phyloP scores from a whole-genome alignment of 306 rosid genomes.

The Dalbergia cochinchinensis region DNA sequence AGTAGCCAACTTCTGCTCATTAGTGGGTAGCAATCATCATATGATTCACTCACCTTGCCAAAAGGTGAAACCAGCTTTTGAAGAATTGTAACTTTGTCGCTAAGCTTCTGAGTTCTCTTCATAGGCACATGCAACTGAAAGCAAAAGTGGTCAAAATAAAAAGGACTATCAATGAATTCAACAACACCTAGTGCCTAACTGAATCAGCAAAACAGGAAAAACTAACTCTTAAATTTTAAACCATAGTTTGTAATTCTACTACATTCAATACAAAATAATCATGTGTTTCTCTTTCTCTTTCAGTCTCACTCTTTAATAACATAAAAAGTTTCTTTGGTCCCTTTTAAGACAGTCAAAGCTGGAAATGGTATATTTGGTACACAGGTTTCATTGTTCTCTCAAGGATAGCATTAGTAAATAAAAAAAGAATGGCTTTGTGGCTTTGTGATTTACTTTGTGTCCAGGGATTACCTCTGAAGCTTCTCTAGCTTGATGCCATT shows the following conservation, averaged over 20 bases:
- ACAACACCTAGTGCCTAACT: slow-evolving; percentile 10
- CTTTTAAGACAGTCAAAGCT: neutral
- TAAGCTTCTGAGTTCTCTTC: slow-evolving; percentile 75
- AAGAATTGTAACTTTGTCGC: slow-evolving; percentile 71
- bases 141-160: neutral
- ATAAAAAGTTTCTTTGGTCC: neutral
- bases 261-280: neutral
- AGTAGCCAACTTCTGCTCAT: neutral
- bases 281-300: neutral
- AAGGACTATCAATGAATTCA: slow-evolving; percentile 13
- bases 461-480: slow-evolving; percentile 39
- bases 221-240: neutral
- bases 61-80: slow-evolving; percentile 87
- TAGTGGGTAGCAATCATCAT: neutral
- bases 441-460: slow-evolving; percentile 34
- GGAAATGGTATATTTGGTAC: neutral
- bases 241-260: neutral
- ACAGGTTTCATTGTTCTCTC: neutral
- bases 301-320: neutral
- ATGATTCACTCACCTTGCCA: slow-evolving; percentile 71
- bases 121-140: slow-evolving; percentile 50
- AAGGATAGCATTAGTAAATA: neutral
- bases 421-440: neutral
- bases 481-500: slow-evolving; percentile 43
- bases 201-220: neutral